Evolutionary conservation across 208 protist species (phyloP).

Genomic region (Acanthamoeba comandoni): DNA sequence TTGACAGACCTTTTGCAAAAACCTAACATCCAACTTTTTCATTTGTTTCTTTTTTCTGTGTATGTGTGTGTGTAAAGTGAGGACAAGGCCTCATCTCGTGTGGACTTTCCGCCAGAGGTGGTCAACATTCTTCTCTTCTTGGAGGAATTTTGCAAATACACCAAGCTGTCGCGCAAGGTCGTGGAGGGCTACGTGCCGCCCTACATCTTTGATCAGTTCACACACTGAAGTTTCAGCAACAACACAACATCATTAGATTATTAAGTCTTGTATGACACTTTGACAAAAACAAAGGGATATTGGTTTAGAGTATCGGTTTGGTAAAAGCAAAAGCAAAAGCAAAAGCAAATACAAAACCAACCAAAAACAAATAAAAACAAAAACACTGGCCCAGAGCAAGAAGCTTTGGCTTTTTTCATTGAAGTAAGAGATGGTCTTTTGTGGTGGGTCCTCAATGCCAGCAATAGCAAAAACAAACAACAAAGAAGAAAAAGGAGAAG

Average conservation of each 20-base stretch:
- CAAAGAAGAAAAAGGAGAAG: too few relatives aligned
- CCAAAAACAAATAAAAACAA: not conserved
- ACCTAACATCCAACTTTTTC: too few relatives aligned
- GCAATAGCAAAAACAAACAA: too few relatives aligned
- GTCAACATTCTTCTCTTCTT: constrained; percentile 83
- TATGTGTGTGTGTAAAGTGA: too few relatives aligned
- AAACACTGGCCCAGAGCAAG: not conserved
- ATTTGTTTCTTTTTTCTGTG: constrained; percentile 46
- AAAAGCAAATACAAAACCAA: not conserved
- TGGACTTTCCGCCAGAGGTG: constrained; percentile 81
- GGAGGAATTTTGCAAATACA: constrained; percentile 84
- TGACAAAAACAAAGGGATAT: not conserved
- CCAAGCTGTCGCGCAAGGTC: constrained; percentile 73
- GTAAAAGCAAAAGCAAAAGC: constrained; percentile 13
- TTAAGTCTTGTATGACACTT: not conserved
- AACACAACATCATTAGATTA: not conserved
- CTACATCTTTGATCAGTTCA: constrained; percentile 82
- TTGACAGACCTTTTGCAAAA: constrained; percentile 29
- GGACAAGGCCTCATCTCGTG: too few relatives aligned
- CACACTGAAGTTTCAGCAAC: not conserved
- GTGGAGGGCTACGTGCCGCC: constrained; percentile 79
- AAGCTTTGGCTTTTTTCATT: not conserved
- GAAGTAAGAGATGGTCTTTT: too few relatives aligned
- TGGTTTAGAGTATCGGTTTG: not conserved
- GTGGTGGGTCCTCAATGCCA: too few relatives aligned